phyloP scores from a whole-genome alignment of 192 early-diverging fungal species.

The Umbelopsis isabellina region DNA sequence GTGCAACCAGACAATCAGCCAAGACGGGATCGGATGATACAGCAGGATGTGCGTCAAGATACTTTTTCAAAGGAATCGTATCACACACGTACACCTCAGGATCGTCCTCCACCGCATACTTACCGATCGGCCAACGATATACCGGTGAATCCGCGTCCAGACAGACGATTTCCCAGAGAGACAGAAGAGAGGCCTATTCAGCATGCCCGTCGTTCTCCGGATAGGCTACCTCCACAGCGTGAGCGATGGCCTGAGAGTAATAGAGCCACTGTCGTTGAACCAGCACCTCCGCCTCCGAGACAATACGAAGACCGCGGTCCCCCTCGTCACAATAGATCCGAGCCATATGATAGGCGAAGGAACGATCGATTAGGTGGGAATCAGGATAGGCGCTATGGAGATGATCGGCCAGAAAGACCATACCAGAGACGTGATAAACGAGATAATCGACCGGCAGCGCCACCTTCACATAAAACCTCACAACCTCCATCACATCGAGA shows the following conservation, averaged over 20 bases:
- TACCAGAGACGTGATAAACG: too few relatives aligned
- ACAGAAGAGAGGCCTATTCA: neutral
- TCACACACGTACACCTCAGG: too few relatives aligned
- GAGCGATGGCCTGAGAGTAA: neutral
- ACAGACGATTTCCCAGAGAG: neutral
- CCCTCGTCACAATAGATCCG: neutral
- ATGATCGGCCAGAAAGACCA: too few relatives aligned
- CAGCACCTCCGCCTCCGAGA: neutral
- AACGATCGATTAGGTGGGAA: too few relatives aligned
- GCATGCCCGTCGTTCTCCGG: neutral
- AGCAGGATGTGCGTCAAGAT: neutral
- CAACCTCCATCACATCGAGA: too few relatives aligned
- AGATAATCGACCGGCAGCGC: too few relatives aligned
- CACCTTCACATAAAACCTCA: too few relatives aligned
- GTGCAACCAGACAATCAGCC: neutral
- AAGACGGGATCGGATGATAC: neutral
- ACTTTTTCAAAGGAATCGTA: neutral
- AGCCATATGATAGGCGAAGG: constrained; percentile 1
- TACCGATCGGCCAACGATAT: neutral
- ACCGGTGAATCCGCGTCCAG: neutral
- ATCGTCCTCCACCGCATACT: neutral
- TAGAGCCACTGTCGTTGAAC: neutral
- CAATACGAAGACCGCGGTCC: neutral
- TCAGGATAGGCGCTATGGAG: too few relatives aligned
- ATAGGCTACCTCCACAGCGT: neutral